Conservation (phyloP, 768 basidiomycete species). For the Pisolithus microcarpus region DNA sequence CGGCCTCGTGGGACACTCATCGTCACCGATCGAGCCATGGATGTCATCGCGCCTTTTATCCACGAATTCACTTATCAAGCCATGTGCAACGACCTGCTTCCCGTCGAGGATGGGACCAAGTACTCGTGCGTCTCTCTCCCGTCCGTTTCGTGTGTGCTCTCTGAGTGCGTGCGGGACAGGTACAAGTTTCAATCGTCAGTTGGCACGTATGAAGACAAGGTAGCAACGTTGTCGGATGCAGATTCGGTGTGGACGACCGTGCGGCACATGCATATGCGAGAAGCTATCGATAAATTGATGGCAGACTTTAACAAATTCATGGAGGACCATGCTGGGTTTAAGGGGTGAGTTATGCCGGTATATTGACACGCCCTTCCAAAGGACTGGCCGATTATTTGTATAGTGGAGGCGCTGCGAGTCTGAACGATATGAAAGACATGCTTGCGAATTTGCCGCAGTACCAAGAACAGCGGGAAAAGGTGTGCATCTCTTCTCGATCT, state of each 20-base stretch:
- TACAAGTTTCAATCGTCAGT: slow-evolving; percentile 90
- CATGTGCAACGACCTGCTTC: slow-evolving; percentile 92
- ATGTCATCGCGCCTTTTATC: slow-evolving; percentile 79
- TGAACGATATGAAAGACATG: slow-evolving; percentile 99
- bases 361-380: not conserved
- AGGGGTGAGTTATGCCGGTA: slow-evolving; percentile 51
- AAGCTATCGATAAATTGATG: slow-evolving; percentile 96
- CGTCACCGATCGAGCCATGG: slow-evolving; percentile 96
- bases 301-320: slow-evolving; percentile 92
- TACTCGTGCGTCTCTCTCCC: slow-evolving; percentile 63
- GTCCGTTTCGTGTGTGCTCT: slow-evolving; percentile 3
- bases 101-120: slow-evolving; percentile 76
- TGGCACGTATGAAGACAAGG: slow-evolving; percentile 84
- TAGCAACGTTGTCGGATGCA: slow-evolving; percentile 73
- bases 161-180: slow-evolving; percentile 32
- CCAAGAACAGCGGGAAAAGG: slow-evolving; percentile 93
- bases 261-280: slow-evolving; percentile 97
- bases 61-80: slow-evolving; percentile 99
- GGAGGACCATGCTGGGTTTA: slow-evolving; percentile 90
- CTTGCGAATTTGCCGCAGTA: slow-evolving; percentile 90
- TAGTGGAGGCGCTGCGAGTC: slow-evolving; percentile 73
- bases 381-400: slow-evolving; percentile 5
- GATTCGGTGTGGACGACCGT: slow-evolving; percentile 90
- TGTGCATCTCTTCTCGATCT: slow-evolving; percentile 20
- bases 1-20: slow-evolving; percentile 77